These are phyloP conservation scores for Infundibulicybe gibba DNA, from an alignment of 768 basidiomycete genomes.

Conservation along the genomic window DNA sequence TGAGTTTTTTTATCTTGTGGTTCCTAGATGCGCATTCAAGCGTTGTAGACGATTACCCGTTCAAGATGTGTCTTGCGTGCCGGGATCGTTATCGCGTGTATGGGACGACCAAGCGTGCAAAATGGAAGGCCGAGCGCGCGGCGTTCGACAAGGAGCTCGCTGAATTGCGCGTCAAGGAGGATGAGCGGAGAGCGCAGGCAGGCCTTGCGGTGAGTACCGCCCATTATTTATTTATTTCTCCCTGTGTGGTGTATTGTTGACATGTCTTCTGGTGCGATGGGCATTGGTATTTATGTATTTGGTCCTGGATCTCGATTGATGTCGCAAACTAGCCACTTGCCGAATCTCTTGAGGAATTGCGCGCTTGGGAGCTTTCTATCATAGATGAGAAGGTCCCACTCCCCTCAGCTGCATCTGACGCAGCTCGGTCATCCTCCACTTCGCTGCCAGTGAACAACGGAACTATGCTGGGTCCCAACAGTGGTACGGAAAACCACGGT, in stretches of 20 bases:
- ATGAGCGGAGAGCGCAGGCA: conserved; percentile 24
- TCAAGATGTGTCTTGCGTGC: conserved; percentile 45
- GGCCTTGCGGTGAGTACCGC: conserved; percentile 32
- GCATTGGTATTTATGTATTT: not conserved
- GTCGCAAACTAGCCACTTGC: conserved; percentile 24
- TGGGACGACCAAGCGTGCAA: conserved; percentile 51
- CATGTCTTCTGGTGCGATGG: not conserved
- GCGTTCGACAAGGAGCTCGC: conserved; percentile 37
- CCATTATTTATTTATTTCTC: not conserved
- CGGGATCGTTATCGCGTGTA: conserved; percentile 47
- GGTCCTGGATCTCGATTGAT: not conserved
- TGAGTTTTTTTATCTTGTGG: conserved; percentile 18
- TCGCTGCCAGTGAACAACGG: not conserved
- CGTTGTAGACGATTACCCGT: conserved; percentile 23
- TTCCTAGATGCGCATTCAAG: conserved; percentile 6
- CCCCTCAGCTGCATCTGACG: conserved; percentile 5
- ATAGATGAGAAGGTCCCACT: conserved; percentile 24
- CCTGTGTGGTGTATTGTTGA: not conserved
- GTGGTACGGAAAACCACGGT: not conserved
- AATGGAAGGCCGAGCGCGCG: conserved; percentile 46
- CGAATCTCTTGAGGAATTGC: conserved; percentile 29
- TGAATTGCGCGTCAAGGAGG: conserved; percentile 31
- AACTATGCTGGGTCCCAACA: not conserved
- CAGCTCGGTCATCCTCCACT: not conserved
- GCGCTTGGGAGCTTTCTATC: conserved; percentile 30